Evolutionary conservation across 2,329 filamentous ascomycete genomes (phyloP).

Genomic region (Venturia nashicola): DNA sequence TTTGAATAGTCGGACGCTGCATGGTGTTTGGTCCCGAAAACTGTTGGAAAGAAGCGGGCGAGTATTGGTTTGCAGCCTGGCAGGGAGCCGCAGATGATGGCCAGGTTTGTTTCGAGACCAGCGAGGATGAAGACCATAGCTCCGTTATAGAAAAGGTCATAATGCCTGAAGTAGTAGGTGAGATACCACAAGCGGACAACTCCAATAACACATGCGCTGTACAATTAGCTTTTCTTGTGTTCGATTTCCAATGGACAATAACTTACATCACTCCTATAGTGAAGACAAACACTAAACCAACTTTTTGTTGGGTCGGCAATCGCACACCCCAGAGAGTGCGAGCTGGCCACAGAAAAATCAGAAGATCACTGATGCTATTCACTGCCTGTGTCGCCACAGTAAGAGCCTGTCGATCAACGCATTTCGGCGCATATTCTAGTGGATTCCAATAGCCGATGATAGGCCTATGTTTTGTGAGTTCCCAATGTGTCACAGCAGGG

Average conservation of each 20-base stretch:
- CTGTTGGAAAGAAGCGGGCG: slow-evolving; percentile 16
- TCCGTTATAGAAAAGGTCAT: slow-evolving; percentile 20
- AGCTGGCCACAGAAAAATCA: slow-evolving; percentile 22
- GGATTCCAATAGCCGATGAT: slow-evolving; percentile 2
- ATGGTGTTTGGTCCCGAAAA: slow-evolving; percentile 14
- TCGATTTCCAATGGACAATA: neutral
- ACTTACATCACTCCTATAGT: slow-evolving; percentile 19
- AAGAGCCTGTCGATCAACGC: slow-evolving; percentile 17
- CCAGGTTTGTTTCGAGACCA: slow-evolving; percentile 18
- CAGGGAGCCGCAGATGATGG: slow-evolving; percentile 22
- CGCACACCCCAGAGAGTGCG: slow-evolving; percentile 18
- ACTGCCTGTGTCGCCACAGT: slow-evolving; percentile 18
- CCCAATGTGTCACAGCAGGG: neutral
- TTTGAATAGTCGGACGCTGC: neutral
- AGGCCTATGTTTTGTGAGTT: neutral
- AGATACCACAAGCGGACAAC: slow-evolving; percentile 20
- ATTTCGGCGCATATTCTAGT: slow-evolving; percentile 5
- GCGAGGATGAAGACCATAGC: slow-evolving; percentile 18
- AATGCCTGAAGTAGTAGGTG: slow-evolving; percentile 16
- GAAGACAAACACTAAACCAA: slow-evolving; percentile 21
- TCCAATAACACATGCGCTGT: slow-evolving; percentile 20
- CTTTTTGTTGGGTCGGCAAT: slow-evolving; percentile 18
- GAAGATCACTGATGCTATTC: slow-evolving; percentile 22
- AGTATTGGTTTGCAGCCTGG: slow-evolving; percentile 22
- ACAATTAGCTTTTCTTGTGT: neutral